Evolutionary conservation across 805 yeast genomes (phyloP).

Genomic region (Candida mattraensis): DNA sequence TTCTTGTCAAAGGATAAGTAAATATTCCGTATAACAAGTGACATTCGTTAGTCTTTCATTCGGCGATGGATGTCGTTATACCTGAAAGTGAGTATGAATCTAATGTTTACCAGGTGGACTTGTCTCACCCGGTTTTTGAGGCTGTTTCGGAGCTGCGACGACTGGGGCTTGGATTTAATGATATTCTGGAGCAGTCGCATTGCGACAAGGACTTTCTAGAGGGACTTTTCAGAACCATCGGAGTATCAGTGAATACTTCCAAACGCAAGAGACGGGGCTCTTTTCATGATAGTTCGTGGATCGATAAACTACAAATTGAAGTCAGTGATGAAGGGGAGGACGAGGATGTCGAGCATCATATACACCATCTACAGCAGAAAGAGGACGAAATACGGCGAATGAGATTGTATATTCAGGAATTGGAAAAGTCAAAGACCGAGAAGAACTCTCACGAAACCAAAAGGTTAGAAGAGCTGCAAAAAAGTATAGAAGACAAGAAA

Average conservation of each 20-base stretch:
- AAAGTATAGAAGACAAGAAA: constrained; percentile 9
- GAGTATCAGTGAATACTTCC: constrained; percentile 5
- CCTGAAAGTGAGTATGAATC: constrained; percentile 11
- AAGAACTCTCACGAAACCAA: no score
- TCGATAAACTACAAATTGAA: constrained; percentile 16
- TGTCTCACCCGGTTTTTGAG: constrained; percentile 21
- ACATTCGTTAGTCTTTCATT: neutral
- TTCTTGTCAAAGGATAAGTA: no score
- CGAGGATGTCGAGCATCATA: constrained; percentile 3
- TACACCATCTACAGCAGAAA: constrained; percentile 10
- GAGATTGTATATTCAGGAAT: constrained; percentile 18
- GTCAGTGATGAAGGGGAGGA: constrained; percentile 38
- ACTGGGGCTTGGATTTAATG: constrained; percentile 21
- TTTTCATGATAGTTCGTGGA: constrained; percentile 22
- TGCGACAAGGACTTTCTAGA: constrained; percentile 19
- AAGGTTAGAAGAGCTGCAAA: constrained; percentile 2
- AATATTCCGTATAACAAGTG: no score
- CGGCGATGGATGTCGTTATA: constrained; percentile 15
- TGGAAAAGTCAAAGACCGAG: constrained; percentile 11
- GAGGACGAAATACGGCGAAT: constrained; percentile 21
- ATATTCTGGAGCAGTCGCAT: constrained; percentile 19
- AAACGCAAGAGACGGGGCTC: constrained; percentile 7
- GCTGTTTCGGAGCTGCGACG: constrained; percentile 24
- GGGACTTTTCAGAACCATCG: constrained; percentile 12
- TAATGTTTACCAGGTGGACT: constrained; percentile 9